A percentile compares a stretch with the other conserved stretches of the same genome.
These are phyloP conservation scores for Zanthoxylum bungeanum DNA, from an alignment of 345 rosid genomes.

Conservation along the genomic window DNA sequence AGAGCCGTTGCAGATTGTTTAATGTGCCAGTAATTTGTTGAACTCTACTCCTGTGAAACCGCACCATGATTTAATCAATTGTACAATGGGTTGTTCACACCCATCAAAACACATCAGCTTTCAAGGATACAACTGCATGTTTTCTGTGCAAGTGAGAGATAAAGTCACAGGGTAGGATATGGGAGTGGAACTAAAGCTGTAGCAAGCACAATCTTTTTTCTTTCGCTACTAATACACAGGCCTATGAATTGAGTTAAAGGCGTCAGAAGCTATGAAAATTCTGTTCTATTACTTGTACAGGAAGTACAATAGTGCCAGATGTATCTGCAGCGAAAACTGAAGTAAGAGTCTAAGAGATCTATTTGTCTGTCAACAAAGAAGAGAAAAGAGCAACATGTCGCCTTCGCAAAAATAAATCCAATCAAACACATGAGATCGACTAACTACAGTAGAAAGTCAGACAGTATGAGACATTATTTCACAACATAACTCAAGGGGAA, in stretches of 20 bases:
- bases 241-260: too few species aligned
- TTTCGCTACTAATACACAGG: too few species aligned
- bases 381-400: neutral
- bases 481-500: neutral
- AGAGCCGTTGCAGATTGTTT: slow-evolving; percentile 43
- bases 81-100: slow-evolving; percentile 1
- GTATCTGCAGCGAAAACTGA: neutral
- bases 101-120: neutral
- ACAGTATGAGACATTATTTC: neutral
- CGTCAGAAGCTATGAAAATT: neutral
- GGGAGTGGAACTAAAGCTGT: neutral
- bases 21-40: slow-evolving; percentile 73
- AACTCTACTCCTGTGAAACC: slow-evolving; percentile 62
- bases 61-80: slow-evolving; percentile 27
- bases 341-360: neutral
- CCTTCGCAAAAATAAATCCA: neutral
- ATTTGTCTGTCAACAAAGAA: neutral
- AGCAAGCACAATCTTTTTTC: neutral
- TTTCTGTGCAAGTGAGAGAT: neutral
- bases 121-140: neutral
- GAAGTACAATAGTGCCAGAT: neutral
- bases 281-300: neutral
- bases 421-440: neutral
- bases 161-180: too few species aligned
- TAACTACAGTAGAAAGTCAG: neutral